Base-by-base conservation (phyloP, 2,329 filamentous ascomycete genomes). In the Pestalotiopsis sp. region DNA sequence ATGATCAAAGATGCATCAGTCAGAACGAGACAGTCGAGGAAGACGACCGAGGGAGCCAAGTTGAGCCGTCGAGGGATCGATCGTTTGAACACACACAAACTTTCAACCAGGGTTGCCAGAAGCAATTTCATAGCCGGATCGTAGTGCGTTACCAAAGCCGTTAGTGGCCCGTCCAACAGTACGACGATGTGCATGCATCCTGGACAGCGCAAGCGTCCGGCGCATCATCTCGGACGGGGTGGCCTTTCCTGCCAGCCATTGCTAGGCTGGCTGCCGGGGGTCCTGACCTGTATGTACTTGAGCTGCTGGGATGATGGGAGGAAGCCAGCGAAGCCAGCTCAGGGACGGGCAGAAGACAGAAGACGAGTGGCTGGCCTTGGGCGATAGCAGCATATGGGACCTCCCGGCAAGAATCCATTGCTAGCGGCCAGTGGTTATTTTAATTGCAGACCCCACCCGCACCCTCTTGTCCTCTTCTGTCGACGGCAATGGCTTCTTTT, bases 341-440 rank as follows among this genome's bases (percentile, higher is more conserved):
- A 60, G 25, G 25, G 31, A 60, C n/a, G 31, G 14, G 14, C 57
- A 27, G 12, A 17, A 27, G 45, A 52, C 7, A 20, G 45, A 20
- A 20, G 14, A 9, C 45, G 17, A 17, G 17, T 52, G 45, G 45
- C 31, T 36, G 31, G 31, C 31, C 31, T 36, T 9, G 31, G 31
- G 31, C 31, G 31, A 36, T 36, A 36, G 31, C 31, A 31, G 31
- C 31, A 36, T 36, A 52, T 17, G 14, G 41, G n/a, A 49, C 41
- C 41, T 49, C 41, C 41, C 45, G 45, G 14, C n/a, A 14, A 17
- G 38, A 14, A 39, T 27, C 31, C 31, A 36, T 36, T 7, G 59
- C 59, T 36, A 27, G 17, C 31, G 59, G 31, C 59, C 59, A 52
- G 61, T 64, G n/a, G 61, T 64, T 64, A 64, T 64, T 64, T 64